Evolutionary conservation across 2,329 filamentous ascomycete species (phyloP).

Genomic region (Clonostachys solani): DNA sequence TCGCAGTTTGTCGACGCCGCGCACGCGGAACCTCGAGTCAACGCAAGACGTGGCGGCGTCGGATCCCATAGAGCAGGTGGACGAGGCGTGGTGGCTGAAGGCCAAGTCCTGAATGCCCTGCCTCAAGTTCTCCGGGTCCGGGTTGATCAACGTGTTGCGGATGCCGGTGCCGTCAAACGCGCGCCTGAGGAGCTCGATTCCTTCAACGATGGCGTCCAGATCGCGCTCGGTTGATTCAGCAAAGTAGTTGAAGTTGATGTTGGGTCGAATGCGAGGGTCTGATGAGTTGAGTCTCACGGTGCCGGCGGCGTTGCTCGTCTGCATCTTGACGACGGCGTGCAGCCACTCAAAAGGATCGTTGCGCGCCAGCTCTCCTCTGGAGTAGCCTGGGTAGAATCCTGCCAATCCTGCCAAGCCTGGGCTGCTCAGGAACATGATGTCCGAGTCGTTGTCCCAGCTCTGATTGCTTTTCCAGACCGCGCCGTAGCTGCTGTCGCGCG

Average conservation of each 20-base stretch:
- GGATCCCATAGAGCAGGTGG: constrained; percentile 22
- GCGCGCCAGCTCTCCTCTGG: constrained; percentile 30
- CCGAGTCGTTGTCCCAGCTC: constrained; percentile 4
- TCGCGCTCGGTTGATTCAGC: constrained; percentile 32
- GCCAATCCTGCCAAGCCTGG: not conserved
- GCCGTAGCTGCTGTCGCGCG: not conserved
- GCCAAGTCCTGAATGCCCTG: constrained; percentile 19
- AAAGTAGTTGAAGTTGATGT: constrained; percentile 46
- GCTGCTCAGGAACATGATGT: constrained; percentile 4
- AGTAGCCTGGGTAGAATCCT: constrained; percentile 5
- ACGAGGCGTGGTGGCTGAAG: constrained; percentile 26
- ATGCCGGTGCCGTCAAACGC: constrained; percentile 7
- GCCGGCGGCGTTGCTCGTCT: constrained; percentile 23
- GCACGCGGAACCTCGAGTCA: constrained; percentile 42
- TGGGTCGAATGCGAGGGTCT: constrained; percentile 45
- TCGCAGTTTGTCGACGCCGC: constrained; percentile 36
- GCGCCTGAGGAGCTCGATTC: constrained; percentile 31
- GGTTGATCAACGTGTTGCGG: not conserved
- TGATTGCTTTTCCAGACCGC: not conserved
- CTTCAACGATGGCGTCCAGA: constrained; percentile 37
- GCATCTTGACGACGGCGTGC: constrained; percentile 2
- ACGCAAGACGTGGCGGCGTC: constrained; percentile 36
- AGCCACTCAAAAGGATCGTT: constrained; percentile 34
- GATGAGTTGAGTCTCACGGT: constrained; percentile 43
- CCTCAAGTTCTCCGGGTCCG: not conserved